phyloP scores from a whole-genome alignment of 1,139 yeast species.

The Saccharomyces hybrid region DNA sequence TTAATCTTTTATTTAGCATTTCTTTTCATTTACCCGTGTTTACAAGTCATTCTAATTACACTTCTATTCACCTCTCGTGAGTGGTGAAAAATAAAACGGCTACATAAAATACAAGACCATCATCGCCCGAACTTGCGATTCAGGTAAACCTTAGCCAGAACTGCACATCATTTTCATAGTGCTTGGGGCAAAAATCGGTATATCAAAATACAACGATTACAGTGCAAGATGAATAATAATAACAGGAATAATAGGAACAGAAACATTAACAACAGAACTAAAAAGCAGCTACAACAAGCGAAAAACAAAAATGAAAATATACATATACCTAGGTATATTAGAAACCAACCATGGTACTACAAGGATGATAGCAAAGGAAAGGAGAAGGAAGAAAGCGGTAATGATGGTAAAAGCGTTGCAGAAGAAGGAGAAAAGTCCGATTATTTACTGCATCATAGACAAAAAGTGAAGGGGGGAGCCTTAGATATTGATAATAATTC shows the following conservation, averaged over 20 bases:
- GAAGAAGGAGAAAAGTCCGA: conserved; percentile 14
- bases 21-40: too few species aligned
- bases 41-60: too few species aligned
- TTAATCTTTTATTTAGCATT: too few species aligned
- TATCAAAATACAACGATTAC: background rate
- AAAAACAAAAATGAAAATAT: conserved; percentile 17
- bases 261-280: background rate
- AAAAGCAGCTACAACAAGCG: background rate
- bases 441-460: conserved; percentile 29
- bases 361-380: conserved; percentile 5
- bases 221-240: background rate
- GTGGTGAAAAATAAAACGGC: too few species aligned
- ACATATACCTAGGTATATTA: conserved; percentile 30
- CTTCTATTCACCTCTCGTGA: too few species aligned
- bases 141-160: background rate
- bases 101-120: too few species aligned
- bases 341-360: conserved; percentile 31
- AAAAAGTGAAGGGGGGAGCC: conserved; percentile 13
- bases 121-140: background rate
- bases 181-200: too few species aligned
- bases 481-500: conserved; percentile 27
- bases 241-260: background rate
- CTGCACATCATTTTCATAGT: background rate
- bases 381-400: background rate
- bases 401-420: conserved; percentile 1